Percentiles rank a stretch among this genome's conserved stretches.
phyloP scores from a whole-genome alignment of 108 stramenopile genomes.

The Skeletonema marinoi region DNA sequence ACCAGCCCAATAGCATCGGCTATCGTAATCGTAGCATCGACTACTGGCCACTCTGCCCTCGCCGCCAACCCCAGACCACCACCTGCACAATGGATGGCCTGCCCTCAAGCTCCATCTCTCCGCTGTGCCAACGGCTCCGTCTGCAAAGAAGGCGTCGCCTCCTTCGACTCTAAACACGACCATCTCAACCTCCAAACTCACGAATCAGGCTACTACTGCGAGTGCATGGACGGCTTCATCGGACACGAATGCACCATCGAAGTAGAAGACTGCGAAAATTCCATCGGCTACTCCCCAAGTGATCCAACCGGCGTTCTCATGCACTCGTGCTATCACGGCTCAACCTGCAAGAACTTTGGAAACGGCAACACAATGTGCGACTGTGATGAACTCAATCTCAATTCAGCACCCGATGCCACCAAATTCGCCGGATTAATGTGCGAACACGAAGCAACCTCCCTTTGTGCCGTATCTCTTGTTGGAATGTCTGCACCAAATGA shows the following conservation, averaged over 20 bases:
- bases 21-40: background rate
- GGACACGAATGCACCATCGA: slow-evolving; percentile 41
- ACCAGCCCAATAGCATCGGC: background rate
- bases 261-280: slow-evolving; percentile 19
- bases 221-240: slow-evolving; percentile 28
- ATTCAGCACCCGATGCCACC: background rate
- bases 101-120: slow-evolving; percentile 37
- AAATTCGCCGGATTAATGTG: slow-evolving; percentile 26
- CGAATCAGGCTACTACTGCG: slow-evolving; percentile 40
- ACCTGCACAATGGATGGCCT: slow-evolving; percentile 1
- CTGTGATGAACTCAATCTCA: background rate
- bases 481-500: background rate
- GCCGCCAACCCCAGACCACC: background rate
- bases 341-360: slow-evolving; percentile 11
- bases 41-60: background rate
- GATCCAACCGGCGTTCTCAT: background rate
- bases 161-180: slow-evolving; percentile 9
- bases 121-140: slow-evolving; percentile 30
- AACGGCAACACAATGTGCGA: slow-evolving; percentile 5
- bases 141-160: slow-evolving; percentile 23
- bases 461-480: slow-evolving; percentile 14
- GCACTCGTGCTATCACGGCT: slow-evolving; percentile 35
- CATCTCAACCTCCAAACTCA: slow-evolving; percentile 31
- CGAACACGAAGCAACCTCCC: slow-evolving; percentile 13
- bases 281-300: background rate